These are phyloP conservation scores for Aschersonia sp. DNA, from an alignment of 2,329 filamentous ascomycete species.

Conservation along the genomic window DNA sequence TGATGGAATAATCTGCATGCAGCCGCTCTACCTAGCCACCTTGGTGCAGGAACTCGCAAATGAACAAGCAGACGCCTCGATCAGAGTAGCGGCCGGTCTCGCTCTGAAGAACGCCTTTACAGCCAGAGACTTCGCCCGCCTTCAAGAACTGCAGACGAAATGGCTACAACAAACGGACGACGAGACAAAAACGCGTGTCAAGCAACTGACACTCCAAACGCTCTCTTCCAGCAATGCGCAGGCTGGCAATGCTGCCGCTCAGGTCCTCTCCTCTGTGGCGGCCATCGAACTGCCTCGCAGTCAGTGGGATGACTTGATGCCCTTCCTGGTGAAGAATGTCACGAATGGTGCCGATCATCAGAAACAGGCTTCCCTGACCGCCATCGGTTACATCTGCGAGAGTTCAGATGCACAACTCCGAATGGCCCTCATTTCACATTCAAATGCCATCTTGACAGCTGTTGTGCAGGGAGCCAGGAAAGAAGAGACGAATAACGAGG, in stretches of 20 bases:
- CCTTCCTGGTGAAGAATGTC: constrained; percentile 79
- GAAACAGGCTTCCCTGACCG: constrained; percentile 86
- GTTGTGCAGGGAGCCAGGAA: constrained; percentile 96
- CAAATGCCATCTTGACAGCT: constrained; percentile 93
- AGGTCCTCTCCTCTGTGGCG: constrained; percentile 91
- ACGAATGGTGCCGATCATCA: constrained; percentile 73
- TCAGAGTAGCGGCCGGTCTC: constrained; percentile 87
- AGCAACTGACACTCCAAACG: constrained; percentile 80
- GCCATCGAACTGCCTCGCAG: constrained; percentile 85
- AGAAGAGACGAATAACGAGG: constrained; percentile 83
- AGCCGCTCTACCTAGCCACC: constrained; percentile 86
- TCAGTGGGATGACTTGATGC: constrained; percentile 90
- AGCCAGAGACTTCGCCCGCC: constrained; percentile 73
- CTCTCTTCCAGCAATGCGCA: constrained; percentile 64
- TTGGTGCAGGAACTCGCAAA: constrained; percentile 91
- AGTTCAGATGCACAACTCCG: constrained; percentile 80
- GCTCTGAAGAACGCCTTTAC: constrained; percentile 98
- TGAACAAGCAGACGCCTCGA: constrained; percentile 66
- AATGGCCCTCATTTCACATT: constrained; percentile 67
- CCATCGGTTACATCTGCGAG: constrained; percentile 98
- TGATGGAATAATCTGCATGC: constrained; percentile 5
- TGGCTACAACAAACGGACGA: constrained; percentile 76
- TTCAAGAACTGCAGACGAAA: constrained; percentile 83
- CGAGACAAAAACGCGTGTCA: constrained; percentile 75
- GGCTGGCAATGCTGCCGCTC: constrained; percentile 78